A percentile compares a stretch with the other conserved stretches of the same genome.
These are phyloP conservation scores for Taiozyma sp. DNA, from an alignment of 1,139 yeast species.

Conservation along the genomic window DNA sequence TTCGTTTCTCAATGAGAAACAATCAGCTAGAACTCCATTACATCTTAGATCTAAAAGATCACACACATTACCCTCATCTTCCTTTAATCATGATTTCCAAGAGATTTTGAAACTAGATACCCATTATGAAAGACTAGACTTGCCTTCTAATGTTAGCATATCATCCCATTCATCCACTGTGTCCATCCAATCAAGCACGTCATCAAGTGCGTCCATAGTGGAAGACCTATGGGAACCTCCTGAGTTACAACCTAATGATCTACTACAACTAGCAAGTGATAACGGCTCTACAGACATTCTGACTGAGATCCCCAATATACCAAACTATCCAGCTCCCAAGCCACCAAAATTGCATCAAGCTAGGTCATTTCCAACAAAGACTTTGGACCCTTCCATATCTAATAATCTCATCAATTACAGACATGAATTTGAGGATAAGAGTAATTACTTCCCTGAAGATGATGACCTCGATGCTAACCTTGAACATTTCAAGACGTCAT, in stretches of 20 bases:
- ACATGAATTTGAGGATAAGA: background rate
- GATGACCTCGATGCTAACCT: slow-evolving; percentile 2
- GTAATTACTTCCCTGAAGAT: background rate
- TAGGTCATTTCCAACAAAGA: slow-evolving; percentile 11
- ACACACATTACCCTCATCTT: slow-evolving; percentile 17
- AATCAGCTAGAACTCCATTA: background rate
- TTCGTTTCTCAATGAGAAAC: slow-evolving; percentile 22
- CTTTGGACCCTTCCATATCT: background rate
- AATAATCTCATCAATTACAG: background rate
- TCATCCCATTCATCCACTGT: slow-evolving; percentile 3
- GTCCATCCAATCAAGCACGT: slow-evolving; percentile 8
- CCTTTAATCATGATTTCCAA: slow-evolving; percentile 10
- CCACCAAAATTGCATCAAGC: slow-evolving; percentile 10
- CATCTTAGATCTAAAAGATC: slow-evolving; percentile 11
- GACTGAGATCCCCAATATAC: background rate
- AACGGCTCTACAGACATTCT: slow-evolving; percentile 1
- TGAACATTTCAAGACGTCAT: slow-evolving; percentile 7
- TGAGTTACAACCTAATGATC: slow-evolving; percentile 32
- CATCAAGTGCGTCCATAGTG: slow-evolving; percentile 15
- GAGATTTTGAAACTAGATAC: slow-evolving; percentile 7
- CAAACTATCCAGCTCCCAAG: slow-evolving; percentile 1
- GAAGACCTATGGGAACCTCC: slow-evolving; percentile 35
- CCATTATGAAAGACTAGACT: slow-evolving; percentile 1
- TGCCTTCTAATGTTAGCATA: background rate
- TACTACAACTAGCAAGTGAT: slow-evolving; percentile 26